Evolutionary conservation across 345 rosid genomes (phyloP).

Genomic region (Linum trigynum): DNA sequence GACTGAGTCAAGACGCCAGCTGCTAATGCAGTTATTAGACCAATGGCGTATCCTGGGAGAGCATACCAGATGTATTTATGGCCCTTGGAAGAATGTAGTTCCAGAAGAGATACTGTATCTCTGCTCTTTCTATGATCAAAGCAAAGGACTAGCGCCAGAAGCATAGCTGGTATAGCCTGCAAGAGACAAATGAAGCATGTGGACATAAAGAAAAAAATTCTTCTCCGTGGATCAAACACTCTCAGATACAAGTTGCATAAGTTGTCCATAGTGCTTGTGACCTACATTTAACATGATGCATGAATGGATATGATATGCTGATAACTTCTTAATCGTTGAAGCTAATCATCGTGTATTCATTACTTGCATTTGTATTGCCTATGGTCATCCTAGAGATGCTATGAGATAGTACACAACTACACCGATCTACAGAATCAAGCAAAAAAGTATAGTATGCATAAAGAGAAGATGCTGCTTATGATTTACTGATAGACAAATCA

Average conservation of each 20-base stretch:
- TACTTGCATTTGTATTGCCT: neutral
- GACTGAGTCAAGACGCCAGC: constrained; percentile 76
- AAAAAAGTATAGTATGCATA: neutral
- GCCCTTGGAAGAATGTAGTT: constrained; percentile 61
- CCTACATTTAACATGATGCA: too few relatives aligned
- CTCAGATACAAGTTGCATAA: too few relatives aligned
- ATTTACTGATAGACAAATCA: neutral
- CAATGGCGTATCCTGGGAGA: constrained; percentile 79
- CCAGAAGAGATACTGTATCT: constrained; percentile 58
- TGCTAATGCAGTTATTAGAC: constrained; percentile 66
- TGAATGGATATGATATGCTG: too few relatives aligned
- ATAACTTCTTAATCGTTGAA: too few relatives aligned
- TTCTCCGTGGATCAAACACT: neutral
- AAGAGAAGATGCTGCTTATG: neutral
- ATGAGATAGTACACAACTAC: too few relatives aligned
- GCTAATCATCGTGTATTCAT: neutral
- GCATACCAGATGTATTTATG: constrained; percentile 87
- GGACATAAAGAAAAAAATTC: neutral
- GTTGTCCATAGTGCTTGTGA: too few relatives aligned
- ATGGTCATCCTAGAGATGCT: neutral
- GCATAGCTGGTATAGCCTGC: constrained; percentile 98
- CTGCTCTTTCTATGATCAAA: constrained; percentile 80
- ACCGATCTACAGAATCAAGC: neutral
- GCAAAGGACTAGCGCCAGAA: constrained; percentile 73
- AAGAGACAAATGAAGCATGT: constrained; percentile 5